phyloP scores from a whole-genome alignment of 805 yeast genomes.

The Lipomyces spencermartinsiae region DNA sequence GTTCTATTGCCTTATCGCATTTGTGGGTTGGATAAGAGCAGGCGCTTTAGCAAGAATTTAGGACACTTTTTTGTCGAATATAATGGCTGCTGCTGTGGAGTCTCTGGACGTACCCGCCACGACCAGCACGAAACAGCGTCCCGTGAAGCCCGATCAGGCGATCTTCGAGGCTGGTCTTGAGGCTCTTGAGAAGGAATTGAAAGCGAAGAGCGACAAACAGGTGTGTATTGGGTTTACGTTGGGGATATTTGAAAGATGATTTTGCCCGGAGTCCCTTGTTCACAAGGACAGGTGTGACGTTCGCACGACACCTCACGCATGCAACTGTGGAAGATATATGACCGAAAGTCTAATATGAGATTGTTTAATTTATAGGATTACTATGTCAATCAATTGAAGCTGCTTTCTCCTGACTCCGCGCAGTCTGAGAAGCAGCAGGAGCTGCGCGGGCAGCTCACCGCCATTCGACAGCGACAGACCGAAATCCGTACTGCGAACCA shows the following conservation, averaged over 20 bases:
- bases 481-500: constrained; percentile 36
- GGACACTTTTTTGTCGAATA: neutral
- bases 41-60: neutral
- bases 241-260: neutral
- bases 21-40: neutral
- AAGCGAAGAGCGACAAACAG: constrained; percentile 38
- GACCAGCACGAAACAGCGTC: constrained; percentile 18
- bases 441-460: constrained; percentile 25
- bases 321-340: neutral
- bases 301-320: neutral
- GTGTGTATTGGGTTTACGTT: constrained; percentile 16
- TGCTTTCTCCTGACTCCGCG: constrained; percentile 28
- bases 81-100: constrained; percentile 1
- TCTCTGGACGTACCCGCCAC: constrained; percentile 8
- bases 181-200: constrained; percentile 37
- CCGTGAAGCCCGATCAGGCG: constrained; percentile 38
- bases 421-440: constrained; percentile 32
- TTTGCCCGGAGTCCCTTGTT: neutral
- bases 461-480: constrained; percentile 30
- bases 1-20: neutral
- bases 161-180: constrained; percentile 35
- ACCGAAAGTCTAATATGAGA: neutral
- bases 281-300: constrained; percentile 1
- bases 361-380: constrained; percentile 16
- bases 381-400: constrained; percentile 32